Base-by-base conservation (phyloP, 2,329 filamentous ascomycete species). In the Beauveria pseudobassiana region DNA sequence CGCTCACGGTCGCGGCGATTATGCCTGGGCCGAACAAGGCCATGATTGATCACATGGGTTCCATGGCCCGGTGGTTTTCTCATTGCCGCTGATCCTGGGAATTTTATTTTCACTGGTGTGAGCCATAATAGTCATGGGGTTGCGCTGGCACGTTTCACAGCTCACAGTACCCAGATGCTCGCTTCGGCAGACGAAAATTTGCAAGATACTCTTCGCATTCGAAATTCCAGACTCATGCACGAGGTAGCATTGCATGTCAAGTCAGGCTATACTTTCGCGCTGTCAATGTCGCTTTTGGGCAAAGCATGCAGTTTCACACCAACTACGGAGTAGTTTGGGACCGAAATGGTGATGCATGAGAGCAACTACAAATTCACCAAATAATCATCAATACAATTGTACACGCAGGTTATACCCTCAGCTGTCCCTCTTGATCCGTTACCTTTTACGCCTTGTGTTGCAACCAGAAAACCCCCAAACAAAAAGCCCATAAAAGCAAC, bases 371-470 rank as follows among this genome's bases (percentile, higher is more conserved):
- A 34, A 42, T 42, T 49, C 22, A 50, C 28, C n/a, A 34, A 50
- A 28, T 28, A 50, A 50, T 30, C 34, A 42, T 58, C 43, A 5
- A 48, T 49, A 43, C 50, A 46, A 51, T 42, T n/a, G 22, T 40
- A 54, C 20, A 40, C 26, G 28, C 50, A 61, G 34, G 49, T 38
- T 53, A 22, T 54, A 20, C 58, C 22, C 42, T 49, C 28, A 22
- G 22, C 20, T 45, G 20, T 54, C 18, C 38, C 26, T 52, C 28
- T 38, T 38, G 40, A 59, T n/a, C 8, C 50, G n/a, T 3, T 34
- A 48, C 50, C 46, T 61, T 24, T 61, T 59, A 28, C 58, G 58
- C 58, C 58, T 42, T 54, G 10, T 43, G 45, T 34, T 38, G 20
- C 48, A 16, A 59, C 53, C 28, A 52, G 24, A 26, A 51, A 49